Base-by-base conservation (phyloP, 257 asterid genomes). In the Haberlea rhodopensis region DNA sequence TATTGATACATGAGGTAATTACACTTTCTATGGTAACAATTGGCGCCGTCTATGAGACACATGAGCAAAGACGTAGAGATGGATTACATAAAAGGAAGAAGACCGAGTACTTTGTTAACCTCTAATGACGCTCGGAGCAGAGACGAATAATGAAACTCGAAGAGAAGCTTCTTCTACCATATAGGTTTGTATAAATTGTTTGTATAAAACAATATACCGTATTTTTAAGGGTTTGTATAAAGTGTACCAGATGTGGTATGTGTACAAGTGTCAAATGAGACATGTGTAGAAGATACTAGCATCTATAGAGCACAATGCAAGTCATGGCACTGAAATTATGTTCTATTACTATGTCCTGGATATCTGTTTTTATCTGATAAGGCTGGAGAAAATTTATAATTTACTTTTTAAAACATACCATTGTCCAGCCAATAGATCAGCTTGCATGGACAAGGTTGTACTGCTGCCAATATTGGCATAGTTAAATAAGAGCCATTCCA, bases 351-450 rank as follows among this genome's bases (percentile, higher is more conserved):
- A 37, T 37, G 46, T 9, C n/a, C 46, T 37, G 46, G 46, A 37
- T 37, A 37, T 37, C n/a, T 9, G 46, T 10, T 9, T 0, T 37
- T 37, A 11, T 37, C n/a, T 37, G 46, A 37, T 10, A 37, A 37
- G 46, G 46, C 46, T 37, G n/a, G 46, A 37, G 16, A 37, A 29
- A 37, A 37, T 37, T 37, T 10, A 9, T 1, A 37, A 11, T 37
- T 5, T 37, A 37, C n/a, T n/a, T n/a, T 37, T 37, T 28, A 34
- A 51, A 49, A 46, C 82, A 0, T 86, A 92, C 99, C 99, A 92
- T 54, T 92, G 87, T 40, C 99, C 99, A 66, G 99, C 99, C 77
- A 92, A 73, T 68, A 87, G 99, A 81, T 92, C 99, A 45, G 99
- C 96, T 78, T 92, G 99, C 79, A 92, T 89, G 40, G 97, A 94